Percentiles rank a stretch among this genome's conserved stretches.
Evolutionary conservation across 306 rosid species (phyloP).

Genomic region (Quercus berberidifolia): DNA sequence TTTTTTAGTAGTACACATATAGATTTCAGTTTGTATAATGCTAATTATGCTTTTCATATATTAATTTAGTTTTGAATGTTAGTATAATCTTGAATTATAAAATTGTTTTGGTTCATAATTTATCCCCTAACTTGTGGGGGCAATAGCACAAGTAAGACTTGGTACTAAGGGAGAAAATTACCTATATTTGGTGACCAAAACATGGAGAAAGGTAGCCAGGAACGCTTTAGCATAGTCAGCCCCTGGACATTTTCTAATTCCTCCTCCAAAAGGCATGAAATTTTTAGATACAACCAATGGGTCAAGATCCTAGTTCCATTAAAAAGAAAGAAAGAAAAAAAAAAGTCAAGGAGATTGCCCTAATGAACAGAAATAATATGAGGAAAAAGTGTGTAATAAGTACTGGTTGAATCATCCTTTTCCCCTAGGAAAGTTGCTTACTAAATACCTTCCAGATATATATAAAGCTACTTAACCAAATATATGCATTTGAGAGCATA

Average conservation of each 20-base stretch:
- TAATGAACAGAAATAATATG: neutral
- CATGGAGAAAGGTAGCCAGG: slow-evolving; percentile 30
- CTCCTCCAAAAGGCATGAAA: slow-evolving; percentile 37
- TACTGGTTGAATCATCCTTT: no score
- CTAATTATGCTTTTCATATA: no score
- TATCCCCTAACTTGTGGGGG: no score
- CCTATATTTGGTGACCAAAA: slow-evolving; percentile 36
- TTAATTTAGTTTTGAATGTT: no score
- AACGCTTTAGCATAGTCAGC: slow-evolving; percentile 24
- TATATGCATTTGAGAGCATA: neutral
- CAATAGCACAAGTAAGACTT: no score
- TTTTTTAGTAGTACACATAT: no score
- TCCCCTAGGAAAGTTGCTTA: no score
- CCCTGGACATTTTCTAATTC: slow-evolving; percentile 30
- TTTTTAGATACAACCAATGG: slow-evolving; percentile 11
- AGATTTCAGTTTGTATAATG: no score
- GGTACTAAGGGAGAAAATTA: neutral
- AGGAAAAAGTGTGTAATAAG: neutral
- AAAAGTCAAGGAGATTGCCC: neutral
- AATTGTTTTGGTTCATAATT: no score
- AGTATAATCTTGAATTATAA: no score
- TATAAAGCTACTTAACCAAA: neutral
- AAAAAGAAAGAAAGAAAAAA: neutral
- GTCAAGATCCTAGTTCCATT: slow-evolving; percentile 12
- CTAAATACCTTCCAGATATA: slow-evolving; percentile 24